These are phyloP conservation scores for Hemerocallis citrina DNA, from an alignment of 106 monocot genomes.

Conservation along the genomic window DNA sequence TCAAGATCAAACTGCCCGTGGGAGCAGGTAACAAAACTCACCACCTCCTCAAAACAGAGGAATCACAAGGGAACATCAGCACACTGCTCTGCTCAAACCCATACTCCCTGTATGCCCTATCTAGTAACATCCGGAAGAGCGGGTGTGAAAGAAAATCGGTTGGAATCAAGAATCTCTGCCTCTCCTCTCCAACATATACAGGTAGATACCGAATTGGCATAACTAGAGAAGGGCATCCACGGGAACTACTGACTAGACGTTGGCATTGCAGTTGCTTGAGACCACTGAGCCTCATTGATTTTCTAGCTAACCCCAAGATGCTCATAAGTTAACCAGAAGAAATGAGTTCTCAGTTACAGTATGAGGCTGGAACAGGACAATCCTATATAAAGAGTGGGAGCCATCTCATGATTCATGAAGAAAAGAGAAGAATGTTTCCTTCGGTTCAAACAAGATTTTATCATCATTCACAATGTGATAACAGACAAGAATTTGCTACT, in stretches of 20 bases:
- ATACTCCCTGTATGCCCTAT: conserved; percentile 15
- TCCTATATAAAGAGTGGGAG: no score
- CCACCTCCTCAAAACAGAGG: conserved; percentile 12
- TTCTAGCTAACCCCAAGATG: not conserved
- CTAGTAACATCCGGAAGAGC: conserved; percentile 18
- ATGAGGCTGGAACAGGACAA: no score
- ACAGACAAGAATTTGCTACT: no score
- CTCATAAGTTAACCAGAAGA: not conserved
- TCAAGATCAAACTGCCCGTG: conserved; percentile 18
- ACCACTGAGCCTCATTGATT: not conserved
- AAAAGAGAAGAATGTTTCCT: no score
- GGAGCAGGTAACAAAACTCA: conserved; percentile 10
- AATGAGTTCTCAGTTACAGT: no score
- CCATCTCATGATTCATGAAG: no score
- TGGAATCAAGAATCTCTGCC: conserved; percentile 18
- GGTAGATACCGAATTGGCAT: conserved; percentile 10
- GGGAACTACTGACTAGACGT: not conserved
- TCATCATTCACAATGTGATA: no score
- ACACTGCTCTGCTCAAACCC: conserved; percentile 17
- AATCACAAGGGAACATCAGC: conserved; percentile 18
- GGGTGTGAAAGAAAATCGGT: conserved; percentile 19
- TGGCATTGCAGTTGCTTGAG: not conserved
- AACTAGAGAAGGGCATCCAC: not conserved
- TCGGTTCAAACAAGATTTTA: no score
- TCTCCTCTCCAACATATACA: conserved; percentile 29